These are phyloP conservation scores for Hypoxylon sp. DNA, from an alignment of 2,329 filamentous ascomycete genomes.

Conservation along the genomic window DNA sequence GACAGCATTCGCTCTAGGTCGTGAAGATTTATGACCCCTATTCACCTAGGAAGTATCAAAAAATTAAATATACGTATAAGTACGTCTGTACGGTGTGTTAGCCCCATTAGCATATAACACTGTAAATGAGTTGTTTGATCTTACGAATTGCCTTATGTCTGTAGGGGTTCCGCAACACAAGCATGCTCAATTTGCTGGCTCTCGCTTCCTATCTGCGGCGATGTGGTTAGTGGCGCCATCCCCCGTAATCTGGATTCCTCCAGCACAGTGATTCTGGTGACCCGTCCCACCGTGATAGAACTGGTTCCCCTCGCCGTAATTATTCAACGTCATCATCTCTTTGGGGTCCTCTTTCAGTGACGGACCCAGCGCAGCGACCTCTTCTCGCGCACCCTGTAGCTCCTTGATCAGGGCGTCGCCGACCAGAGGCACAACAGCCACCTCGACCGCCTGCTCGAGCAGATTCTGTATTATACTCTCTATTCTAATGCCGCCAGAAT, in stretches of 20 bases:
- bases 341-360: neutral
- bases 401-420: conserved; percentile 3
- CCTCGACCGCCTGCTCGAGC: neutral
- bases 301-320: neutral
- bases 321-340: neutral
- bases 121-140: neutral
- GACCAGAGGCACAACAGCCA: neutral
- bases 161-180: no score
- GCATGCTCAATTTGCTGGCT: neutral
- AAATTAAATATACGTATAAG: neutral
- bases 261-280: conserved; percentile 3
- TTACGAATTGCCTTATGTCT: neutral
- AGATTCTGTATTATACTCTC: neutral
- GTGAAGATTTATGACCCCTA: neutral
- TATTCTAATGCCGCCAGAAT: neutral
- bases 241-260: conserved; percentile 1
- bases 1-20: no score
- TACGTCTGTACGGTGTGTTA: neutral
- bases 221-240: conserved; percentile 2
- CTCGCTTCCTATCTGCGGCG: neutral
- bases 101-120: neutral
- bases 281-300: conserved; percentile 2
- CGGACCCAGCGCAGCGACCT: conserved; percentile 1
- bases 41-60: neutral
- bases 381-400: neutral